Evolutionary conservation across 495 filamentous ascomycete species (phyloP).

Genomic region (Hypoxylon fuscum): DNA sequence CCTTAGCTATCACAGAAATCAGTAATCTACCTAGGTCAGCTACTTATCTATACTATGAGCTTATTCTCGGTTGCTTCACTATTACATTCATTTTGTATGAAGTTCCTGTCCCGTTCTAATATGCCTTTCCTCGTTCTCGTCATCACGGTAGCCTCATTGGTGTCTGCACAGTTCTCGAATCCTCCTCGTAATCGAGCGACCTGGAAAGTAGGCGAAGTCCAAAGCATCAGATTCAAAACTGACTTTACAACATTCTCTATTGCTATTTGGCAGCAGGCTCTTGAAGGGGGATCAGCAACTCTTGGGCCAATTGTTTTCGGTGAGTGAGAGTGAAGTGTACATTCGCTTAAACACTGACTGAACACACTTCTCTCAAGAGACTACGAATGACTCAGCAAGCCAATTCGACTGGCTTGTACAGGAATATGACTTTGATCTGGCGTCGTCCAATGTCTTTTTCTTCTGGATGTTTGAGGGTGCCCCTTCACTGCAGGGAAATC

Average conservation of each 20-base stretch:
- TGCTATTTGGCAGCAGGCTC: slow-evolving; percentile 31
- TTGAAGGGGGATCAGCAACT: slow-evolving; percentile 5
- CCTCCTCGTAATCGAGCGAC: slow-evolving; percentile 2
- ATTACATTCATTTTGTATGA: too few species aligned
- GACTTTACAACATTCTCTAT: slow-evolving; percentile 24
- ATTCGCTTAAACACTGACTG: not conserved
- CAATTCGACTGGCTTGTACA: slow-evolving; percentile 27
- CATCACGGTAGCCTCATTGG: not conserved
- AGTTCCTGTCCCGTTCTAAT: too few species aligned
- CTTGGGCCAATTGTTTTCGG: slow-evolving; percentile 17
- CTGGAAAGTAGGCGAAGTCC: slow-evolving; percentile 24
- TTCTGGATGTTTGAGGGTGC: slow-evolving; percentile 23
- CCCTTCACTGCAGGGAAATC: slow-evolving; percentile 10
- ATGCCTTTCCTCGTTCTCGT: not conserved
- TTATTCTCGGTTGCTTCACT: too few species aligned
- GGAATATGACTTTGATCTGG: slow-evolving; percentile 17
- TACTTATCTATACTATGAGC: too few species aligned
- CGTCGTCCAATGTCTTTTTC: slow-evolving; percentile 12
- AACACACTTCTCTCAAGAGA: slow-evolving; percentile 5
- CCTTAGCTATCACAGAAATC: too few species aligned
- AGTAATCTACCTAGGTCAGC: too few species aligned
- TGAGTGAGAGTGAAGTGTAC: slow-evolving; percentile 1
- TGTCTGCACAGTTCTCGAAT: slow-evolving; percentile 8
- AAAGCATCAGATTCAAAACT: slow-evolving; percentile 29
- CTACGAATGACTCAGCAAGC: slow-evolving; percentile 5